Base-by-base conservation (phyloP, 2,329 filamentous ascomycete species). In the Epichloe bromicola region DNA sequence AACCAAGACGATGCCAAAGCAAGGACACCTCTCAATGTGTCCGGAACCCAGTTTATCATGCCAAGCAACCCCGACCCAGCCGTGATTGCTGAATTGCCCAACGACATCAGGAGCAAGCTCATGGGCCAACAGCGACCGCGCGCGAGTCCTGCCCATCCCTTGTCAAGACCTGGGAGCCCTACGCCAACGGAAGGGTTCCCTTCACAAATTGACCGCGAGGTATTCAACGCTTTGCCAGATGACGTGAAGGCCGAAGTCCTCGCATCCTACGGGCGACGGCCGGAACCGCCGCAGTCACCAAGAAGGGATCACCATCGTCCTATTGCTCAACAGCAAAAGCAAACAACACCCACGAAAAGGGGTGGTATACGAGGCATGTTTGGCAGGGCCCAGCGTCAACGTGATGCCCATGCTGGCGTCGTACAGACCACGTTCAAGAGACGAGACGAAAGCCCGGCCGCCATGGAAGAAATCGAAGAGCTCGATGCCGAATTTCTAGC, bases 31-130 rank as follows among this genome's bases (percentile, higher is more conserved):
- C 70, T 95, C 20, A 95, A 96, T 60, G 78, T 88, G 3, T 74
- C 81, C 3, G 88, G 91, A 2, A 95, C 91, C 0, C 93, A 98
- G 60, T 98, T 98, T 60, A 80, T 97, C 45, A 74, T 98, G 58
- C 93, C 93, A 0, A 79, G 79, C 1, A 87, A 95, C 57, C 78
- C 86, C 2, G 93, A 98, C 62, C 82, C 85, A 0, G 73, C 76
- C n/a, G 84, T 95, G 0, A 68, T 97, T 3, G 85, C 85, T 1
- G 89, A 94, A 60, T 74, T 98, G 3, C 91, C 91, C 0, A 74
- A 74, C 34, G 88, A 95, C 62, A 95, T 97, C 55, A 79, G 88
- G 53, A 82, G 80, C 34, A 87, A 80, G 61, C 74, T 97, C 10
- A 74, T 86, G 54, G 76, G 76, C 8, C 83, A 85, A 60, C 72